phyloP scores from a whole-genome alignment of 306 rosid genomes.

The Gastrolobium bilobum region DNA sequence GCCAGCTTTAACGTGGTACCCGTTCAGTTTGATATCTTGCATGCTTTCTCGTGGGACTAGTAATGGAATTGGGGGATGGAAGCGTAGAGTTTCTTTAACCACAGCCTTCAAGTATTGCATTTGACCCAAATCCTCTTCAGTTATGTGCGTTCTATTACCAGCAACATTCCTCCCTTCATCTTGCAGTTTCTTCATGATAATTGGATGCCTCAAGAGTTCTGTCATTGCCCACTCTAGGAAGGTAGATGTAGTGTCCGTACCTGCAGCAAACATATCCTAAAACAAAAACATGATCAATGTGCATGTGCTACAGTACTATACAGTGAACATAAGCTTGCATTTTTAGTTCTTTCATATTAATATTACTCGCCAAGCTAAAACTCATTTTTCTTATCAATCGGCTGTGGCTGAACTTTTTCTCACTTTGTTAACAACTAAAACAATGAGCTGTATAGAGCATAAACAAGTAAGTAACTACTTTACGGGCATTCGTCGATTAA shows the following conservation, averaged over 20 bases:
- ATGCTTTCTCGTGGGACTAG: slow-evolving; percentile 52
- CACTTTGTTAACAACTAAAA: background rate
- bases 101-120: slow-evolving; percentile 60
- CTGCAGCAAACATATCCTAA: slow-evolving; percentile 52
- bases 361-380: background rate
- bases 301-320: background rate
- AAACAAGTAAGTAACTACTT: background rate
- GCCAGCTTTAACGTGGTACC: background rate
- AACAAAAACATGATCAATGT: slow-evolving; percentile 41
- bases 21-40: slow-evolving; percentile 37
- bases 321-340: background rate
- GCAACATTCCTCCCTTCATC: slow-evolving; percentile 47
- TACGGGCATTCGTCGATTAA: background rate
- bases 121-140: slow-evolving; percentile 40
- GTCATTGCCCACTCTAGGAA: background rate
- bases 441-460: background rate
- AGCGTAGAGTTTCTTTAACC: slow-evolving; percentile 56
- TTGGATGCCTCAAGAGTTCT: slow-evolving; percentile 17
- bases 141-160: background rate
- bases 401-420: too few relatives aligned
- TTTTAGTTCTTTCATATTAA: background rate
- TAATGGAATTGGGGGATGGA: slow-evolving; percentile 58
- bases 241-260: slow-evolving; percentile 59
- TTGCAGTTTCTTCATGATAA: slow-evolving; percentile 46
- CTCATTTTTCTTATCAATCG: background rate